Conservation (phyloP, 768 basidiomycete species). For the Mycena epipterygia region DNA sequence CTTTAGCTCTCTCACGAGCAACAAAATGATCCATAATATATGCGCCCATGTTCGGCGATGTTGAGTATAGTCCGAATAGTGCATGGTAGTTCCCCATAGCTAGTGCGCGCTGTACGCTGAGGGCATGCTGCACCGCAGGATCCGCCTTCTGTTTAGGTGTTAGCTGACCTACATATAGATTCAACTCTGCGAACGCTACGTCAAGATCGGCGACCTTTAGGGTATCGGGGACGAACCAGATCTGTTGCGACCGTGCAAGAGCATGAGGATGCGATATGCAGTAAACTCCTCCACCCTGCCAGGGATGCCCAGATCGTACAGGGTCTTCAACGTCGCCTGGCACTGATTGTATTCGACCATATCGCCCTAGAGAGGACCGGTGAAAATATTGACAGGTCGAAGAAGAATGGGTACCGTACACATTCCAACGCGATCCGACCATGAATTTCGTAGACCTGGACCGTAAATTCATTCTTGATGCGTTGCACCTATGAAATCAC, state of each 20-base stretch:
- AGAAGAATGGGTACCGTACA: slow-evolving; percentile 59
- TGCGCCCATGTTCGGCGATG: slow-evolving; percentile 95
- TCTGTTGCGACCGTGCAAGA: slow-evolving; percentile 93
- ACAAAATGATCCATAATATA: slow-evolving; percentile 99
- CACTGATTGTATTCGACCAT: slow-evolving; percentile 99
- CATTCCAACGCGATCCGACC: slow-evolving; percentile 96
- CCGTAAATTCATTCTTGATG: slow-evolving; percentile 98
- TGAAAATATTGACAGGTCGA: slow-evolving; percentile 19
- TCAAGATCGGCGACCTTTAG: slow-evolving; percentile 11
- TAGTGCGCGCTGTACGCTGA: slow-evolving; percentile 89
- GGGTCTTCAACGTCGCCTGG: slow-evolving; percentile 87
- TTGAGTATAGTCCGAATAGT: slow-evolving; percentile 86
- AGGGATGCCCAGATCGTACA: slow-evolving; percentile 94
- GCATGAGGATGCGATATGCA: slow-evolving; percentile 96
- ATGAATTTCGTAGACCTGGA: slow-evolving; percentile 97
- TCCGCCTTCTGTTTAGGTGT: slow-evolving; percentile 90
- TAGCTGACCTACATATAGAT: slow-evolving; percentile 97
- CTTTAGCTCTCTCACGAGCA: slow-evolving; percentile 88
- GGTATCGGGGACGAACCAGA: slow-evolving; percentile 73
- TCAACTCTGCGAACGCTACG: slow-evolving; percentile 76
- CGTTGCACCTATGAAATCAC: slow-evolving; percentile 86
- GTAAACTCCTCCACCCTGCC: slow-evolving; percentile 97
- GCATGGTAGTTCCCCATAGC: slow-evolving; percentile 96
- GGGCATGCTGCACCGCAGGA: slow-evolving; percentile 87
- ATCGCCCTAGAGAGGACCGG: slow-evolving; percentile 73